Evolutionary conservation across 163 green algal genomes (phyloP).

Genomic region (Prototheca cutis): DNA sequence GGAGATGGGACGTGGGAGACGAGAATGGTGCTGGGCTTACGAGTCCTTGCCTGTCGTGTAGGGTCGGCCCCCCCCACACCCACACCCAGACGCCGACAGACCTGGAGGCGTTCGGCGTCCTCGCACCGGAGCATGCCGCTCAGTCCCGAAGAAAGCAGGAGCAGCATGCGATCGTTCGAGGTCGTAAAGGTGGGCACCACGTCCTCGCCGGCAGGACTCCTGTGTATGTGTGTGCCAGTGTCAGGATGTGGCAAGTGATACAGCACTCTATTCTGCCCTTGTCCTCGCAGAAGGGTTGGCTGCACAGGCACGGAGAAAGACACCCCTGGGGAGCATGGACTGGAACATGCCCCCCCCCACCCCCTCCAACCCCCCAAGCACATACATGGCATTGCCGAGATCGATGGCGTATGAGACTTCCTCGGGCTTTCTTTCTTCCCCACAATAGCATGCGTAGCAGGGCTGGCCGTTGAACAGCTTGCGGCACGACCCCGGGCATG

Average conservation of each 20-base stretch:
- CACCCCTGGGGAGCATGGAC: no score
- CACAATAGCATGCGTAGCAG: constrained; percentile 51
- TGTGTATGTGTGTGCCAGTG: no score
- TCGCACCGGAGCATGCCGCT: constrained; percentile 59
- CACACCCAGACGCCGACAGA: no score
- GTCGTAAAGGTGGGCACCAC: constrained; percentile 77
- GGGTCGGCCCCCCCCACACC: no score
- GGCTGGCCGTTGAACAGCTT: constrained; percentile 23
- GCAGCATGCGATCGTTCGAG: constrained; percentile 65
- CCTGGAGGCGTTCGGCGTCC: constrained; percentile 75
- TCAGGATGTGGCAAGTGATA: no score
- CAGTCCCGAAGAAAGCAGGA: constrained; percentile 50
- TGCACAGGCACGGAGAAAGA: no score
- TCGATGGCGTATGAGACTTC: constrained; percentile 58
- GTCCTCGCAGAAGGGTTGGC: no score
- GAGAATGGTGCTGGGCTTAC: no score
- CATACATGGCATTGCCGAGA: constrained; percentile 53
- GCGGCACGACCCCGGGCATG: constrained; percentile 46
- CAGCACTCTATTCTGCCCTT: no score
- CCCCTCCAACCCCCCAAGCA: neutral
- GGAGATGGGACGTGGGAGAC: no score
- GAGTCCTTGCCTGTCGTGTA: no score
- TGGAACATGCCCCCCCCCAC: no score
- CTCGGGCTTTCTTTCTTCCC: constrained; percentile 1
- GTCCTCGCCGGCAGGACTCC: constrained; percentile 45